A percentile compares a stretch with the other conserved stretches of the same genome.
These are phyloP conservation scores for Heterobasidion annosum DNA, from an alignment of 1,284 basidiomycete species.

Conservation along the genomic window DNA sequence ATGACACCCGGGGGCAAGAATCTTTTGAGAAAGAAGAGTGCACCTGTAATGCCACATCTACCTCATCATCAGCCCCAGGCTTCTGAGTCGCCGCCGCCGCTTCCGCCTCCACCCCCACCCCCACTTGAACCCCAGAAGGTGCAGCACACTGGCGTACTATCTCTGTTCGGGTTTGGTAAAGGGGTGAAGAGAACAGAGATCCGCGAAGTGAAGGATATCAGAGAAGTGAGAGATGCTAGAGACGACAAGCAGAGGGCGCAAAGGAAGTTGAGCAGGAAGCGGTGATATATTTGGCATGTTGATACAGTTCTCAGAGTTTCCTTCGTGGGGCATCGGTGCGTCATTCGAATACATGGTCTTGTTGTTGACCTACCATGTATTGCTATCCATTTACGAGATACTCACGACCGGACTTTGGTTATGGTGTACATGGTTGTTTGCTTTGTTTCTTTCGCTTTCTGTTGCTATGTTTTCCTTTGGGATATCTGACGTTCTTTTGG, in stretches of 20 bases:
- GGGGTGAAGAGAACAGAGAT: neutral
- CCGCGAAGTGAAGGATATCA: neutral
- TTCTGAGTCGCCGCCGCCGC: neutral
- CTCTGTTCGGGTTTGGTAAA: slow-evolving; percentile 8
- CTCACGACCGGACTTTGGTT: neutral
- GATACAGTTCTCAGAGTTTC: neutral
- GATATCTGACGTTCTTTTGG: neutral
- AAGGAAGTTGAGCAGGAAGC: slow-evolving; percentile 24
- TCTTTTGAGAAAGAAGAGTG: neutral
- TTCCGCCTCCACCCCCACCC: neutral
- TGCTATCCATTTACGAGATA: neutral
- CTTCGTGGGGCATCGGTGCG: neutral
- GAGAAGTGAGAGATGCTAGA: slow-evolving; percentile 1
- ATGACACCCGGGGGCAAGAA: neutral
- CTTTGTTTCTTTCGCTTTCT: neutral
- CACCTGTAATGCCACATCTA: neutral
- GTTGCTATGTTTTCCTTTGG: neutral
- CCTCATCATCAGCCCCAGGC: neutral
- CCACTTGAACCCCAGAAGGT: neutral
- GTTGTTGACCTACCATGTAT: neutral
- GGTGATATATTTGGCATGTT: slow-evolving; percentile 4
- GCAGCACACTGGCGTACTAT: slow-evolving; percentile 6
- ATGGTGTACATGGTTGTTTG: neutral
- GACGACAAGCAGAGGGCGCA: slow-evolving; percentile 6
- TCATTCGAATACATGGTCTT: neutral